These are phyloP conservation scores for Trichoderma semiorbis DNA, from an alignment of 2,329 filamentous ascomycete genomes.

Conservation along the genomic window DNA sequence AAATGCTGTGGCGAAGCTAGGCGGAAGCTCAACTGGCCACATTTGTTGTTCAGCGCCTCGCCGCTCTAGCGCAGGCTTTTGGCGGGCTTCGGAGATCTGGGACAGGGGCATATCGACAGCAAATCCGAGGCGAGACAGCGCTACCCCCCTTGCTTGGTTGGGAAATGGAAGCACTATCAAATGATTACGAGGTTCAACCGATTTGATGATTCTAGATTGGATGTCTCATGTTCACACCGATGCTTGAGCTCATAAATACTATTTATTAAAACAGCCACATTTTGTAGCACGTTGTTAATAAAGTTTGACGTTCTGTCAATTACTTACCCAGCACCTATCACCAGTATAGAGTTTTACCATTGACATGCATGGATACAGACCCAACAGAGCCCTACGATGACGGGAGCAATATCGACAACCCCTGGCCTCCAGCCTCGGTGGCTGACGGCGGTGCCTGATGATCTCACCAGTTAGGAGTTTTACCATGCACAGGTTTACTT, in stretches of 20 bases:
- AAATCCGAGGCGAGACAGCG: background rate
- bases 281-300: background rate
- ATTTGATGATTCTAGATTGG: background rate
- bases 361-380: background rate
- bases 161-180: background rate
- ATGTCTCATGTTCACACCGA: background rate
- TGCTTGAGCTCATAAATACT: background rate
- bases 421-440: background rate
- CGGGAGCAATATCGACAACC: background rate
- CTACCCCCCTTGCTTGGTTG: background rate
- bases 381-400: background rate
- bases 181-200: background rate
- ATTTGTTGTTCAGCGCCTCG: conserved; percentile 13
- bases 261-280: background rate
- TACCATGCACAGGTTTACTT: background rate
- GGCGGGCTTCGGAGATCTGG: conserved; percentile 13
- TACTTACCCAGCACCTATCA: background rate
- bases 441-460: background rate
- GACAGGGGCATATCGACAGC: conserved; percentile 15
- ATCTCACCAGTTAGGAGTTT: background rate
- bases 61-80: conserved; percentile 5
- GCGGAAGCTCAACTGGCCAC: conserved; percentile 15
- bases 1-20: conserved; percentile 23
- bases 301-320: background rate
- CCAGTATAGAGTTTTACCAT: background rate